Evolutionary conservation across 805 yeast genomes (phyloP).

Genomic region (Candida nitratophila): DNA sequence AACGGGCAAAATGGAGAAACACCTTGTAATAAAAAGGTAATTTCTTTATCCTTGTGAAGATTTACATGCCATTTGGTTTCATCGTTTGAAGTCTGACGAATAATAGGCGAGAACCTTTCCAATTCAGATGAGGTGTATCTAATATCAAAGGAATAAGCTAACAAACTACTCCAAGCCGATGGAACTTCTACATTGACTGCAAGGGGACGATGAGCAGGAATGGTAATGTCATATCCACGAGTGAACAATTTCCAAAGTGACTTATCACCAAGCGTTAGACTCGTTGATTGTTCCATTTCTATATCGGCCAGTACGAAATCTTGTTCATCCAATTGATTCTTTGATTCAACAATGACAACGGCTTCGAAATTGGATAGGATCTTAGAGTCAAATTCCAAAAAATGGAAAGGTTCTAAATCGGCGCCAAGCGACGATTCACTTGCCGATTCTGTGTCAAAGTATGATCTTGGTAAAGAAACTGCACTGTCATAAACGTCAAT

Average conservation of each 20-base stretch:
- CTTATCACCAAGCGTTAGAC: conserved; percentile 21
- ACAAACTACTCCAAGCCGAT: conserved; percentile 53
- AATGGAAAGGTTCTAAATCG: conserved; percentile 37
- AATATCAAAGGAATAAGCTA: conserved; percentile 39
- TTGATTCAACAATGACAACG: conserved; percentile 39
- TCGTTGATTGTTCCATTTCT: conserved; percentile 18
- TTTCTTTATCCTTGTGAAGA: conserved; percentile 31
- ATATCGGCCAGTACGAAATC: conserved; percentile 34
- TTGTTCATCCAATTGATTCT: conserved; percentile 7
- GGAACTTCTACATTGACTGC: conserved; percentile 42
- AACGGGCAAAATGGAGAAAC: conserved; percentile 49
- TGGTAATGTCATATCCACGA: conserved; percentile 31
- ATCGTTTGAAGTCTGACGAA: conserved; percentile 58
- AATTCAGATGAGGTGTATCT: conserved; percentile 18
- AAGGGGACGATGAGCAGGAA: conserved; percentile 38
- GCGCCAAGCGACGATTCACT: conserved; percentile 55
- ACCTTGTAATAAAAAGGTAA: conserved; percentile 46
- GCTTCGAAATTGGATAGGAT: conserved; percentile 39
- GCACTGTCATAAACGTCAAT: conserved; percentile 32
- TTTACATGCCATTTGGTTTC: conserved; percentile 80
- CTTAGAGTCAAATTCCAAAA: conserved; percentile 34
- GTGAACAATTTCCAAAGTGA: conserved; percentile 32
- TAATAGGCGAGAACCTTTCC: conserved; percentile 48
- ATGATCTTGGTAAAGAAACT: conserved; percentile 46
- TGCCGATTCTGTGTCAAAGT: conserved; percentile 24